These are phyloP conservation scores for Cymbidium sinense DNA, from an alignment of 106 monocot genomes.

Conservation along the genomic window DNA sequence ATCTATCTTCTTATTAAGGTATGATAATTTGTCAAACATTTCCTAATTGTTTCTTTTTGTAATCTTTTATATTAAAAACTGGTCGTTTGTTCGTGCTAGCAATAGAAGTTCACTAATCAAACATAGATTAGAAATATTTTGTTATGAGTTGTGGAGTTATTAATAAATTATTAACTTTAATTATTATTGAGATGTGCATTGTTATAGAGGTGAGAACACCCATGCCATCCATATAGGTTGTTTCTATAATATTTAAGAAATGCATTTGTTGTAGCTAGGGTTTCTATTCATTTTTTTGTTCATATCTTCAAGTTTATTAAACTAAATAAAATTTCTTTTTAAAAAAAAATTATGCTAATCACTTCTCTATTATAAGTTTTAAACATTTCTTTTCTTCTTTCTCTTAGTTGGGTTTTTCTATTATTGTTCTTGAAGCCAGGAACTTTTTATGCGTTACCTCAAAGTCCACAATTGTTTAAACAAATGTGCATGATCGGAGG, in stretches of 20 bases:
- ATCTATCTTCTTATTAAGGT: background rate
- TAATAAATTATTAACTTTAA: too few species aligned
- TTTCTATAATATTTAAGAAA: background rate
- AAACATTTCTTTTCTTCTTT: background rate
- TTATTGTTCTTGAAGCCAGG: constrained; percentile 83
- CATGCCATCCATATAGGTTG: background rate
- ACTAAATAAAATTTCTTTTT: background rate
- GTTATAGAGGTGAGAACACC: background rate
- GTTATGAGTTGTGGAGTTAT: too few species aligned
- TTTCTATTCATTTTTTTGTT: background rate
- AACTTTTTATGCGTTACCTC: constrained; percentile 95
- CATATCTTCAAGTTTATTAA: background rate
- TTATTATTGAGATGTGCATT: background rate
- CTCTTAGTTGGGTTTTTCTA: constrained; percentile 15
- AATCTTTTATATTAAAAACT: background rate
- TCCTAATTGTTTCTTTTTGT: background rate
- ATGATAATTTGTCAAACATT: background rate
- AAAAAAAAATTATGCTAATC: background rate
- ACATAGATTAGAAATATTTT: background rate
- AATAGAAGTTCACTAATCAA: background rate
- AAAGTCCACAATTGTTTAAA: constrained; percentile 98
- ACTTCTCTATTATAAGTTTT: background rate
- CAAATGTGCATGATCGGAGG: constrained; percentile 99
- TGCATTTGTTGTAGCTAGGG: background rate
- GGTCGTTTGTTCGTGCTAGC: background rate